Percentiles rank a stretch among this genome's conserved stretches.
These are phyloP conservation scores for Claviceps digitariae DNA, from an alignment of 2,329 filamentous ascomycete species.

Conservation along the genomic window DNA sequence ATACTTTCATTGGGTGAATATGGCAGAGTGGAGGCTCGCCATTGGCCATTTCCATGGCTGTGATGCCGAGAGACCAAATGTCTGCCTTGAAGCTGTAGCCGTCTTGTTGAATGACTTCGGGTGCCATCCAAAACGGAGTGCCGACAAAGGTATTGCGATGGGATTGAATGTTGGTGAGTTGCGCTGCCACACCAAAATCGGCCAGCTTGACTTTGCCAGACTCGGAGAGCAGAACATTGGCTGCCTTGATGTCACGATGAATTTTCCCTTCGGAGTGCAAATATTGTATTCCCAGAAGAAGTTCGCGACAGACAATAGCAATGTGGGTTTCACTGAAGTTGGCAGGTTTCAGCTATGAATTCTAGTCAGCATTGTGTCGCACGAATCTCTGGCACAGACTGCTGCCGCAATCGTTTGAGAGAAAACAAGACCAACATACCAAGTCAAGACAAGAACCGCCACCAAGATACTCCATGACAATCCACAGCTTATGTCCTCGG, in stretches of 20 bases:
- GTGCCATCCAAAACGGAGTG: constrained; percentile 95
- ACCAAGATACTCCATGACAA: constrained; percentile 96
- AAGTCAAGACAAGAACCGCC: constrained; percentile 91
- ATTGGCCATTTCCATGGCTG: constrained; percentile 76
- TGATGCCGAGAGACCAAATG: constrained; percentile 87
- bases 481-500: constrained; percentile 95
- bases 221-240: constrained; percentile 87
- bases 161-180: constrained; percentile 94
- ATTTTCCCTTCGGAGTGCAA: constrained; percentile 91
- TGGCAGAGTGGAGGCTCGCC: constrained; percentile 80
- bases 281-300: constrained; percentile 83
- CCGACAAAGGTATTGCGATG: constrained; percentile 96
- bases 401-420: background rate
- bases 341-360: constrained; percentile 69
- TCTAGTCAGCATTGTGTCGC: constrained; percentile 16
- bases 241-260: constrained; percentile 92
- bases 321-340: constrained; percentile 82
- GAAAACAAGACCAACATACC: constrained; percentile 33
- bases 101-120: constrained; percentile 83
- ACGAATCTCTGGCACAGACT: background rate
- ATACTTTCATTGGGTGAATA: constrained; percentile 85
- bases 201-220: constrained; percentile 86
- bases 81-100: constrained; percentile 79
- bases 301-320: constrained; percentile 84
- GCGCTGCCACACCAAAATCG: constrained; percentile 93